Evolutionary conservation across 306 rosid genomes (phyloP).

Genomic region (Myrica gale): DNA sequence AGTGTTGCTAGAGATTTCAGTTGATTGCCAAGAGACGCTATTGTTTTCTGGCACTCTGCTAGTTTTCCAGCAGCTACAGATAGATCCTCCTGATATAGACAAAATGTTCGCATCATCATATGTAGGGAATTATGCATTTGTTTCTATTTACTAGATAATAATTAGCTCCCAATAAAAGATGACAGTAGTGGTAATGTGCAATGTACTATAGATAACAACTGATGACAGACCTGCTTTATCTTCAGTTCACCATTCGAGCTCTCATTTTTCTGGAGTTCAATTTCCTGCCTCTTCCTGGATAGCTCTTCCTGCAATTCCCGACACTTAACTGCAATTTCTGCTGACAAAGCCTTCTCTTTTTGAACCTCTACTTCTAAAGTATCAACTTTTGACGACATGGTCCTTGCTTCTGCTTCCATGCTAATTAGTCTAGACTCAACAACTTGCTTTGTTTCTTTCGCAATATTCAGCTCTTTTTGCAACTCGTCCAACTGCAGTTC

Average conservation of each 20-base stretch:
- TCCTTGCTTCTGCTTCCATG: constrained; percentile 61
- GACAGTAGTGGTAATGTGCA: background rate
- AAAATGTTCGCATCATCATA: constrained; percentile 22
- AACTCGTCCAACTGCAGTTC: constrained; percentile 10
- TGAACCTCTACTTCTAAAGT: constrained; percentile 57
- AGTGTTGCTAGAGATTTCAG: constrained; percentile 77
- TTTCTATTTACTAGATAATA: constrained; percentile 10
- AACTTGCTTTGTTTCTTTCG: constrained; percentile 52
- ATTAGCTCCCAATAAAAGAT: constrained; percentile 7
- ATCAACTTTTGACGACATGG: constrained; percentile 51
- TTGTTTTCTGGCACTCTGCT: constrained; percentile 90
- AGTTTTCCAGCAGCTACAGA: constrained; percentile 88
- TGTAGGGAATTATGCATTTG: background rate
- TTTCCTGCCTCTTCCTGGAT: constrained; percentile 52
- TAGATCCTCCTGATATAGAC: constrained; percentile 69
- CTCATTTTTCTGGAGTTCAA: constrained; percentile 41
- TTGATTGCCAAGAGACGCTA: constrained; percentile 89
- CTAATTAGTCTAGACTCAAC: constrained; percentile 59
- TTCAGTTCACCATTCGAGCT: constrained; percentile 50
- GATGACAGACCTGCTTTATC: constrained; percentile 72
- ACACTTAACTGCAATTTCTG: constrained; percentile 47
- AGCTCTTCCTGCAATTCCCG: constrained; percentile 59
- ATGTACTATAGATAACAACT: background rate
- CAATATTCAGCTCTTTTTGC: constrained; percentile 43
- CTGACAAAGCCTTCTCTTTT: constrained; percentile 52